Evolutionary conservation across 257 asterid genomes (phyloP).

Genomic region (Buddleja alternifolia): DNA sequence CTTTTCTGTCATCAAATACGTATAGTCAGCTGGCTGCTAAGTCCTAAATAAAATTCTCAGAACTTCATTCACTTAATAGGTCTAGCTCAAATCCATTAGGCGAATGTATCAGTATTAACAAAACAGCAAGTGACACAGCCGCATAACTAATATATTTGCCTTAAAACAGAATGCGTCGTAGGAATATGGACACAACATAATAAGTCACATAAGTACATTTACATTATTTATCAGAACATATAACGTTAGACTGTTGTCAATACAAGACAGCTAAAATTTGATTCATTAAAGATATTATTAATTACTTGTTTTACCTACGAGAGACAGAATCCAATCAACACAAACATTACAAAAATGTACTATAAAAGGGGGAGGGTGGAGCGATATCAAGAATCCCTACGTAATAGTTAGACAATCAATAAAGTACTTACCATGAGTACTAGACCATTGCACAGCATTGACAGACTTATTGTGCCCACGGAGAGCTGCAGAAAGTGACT

Average conservation of each 20-base stretch:
- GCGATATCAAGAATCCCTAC: slow-evolving; percentile 3
- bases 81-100: slow-evolving; percentile 13
- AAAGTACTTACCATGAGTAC: slow-evolving; percentile 58
- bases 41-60: not conserved
- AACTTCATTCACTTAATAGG: not conserved
- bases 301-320: not conserved
- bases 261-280: not conserved
- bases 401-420: slow-evolving; percentile 1
- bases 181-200: not conserved
- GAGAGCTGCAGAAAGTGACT: slow-evolving; percentile 52
- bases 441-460: slow-evolving; percentile 86
- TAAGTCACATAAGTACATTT: not conserved
- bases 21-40: not conserved
- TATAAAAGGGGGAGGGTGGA: not conserved
- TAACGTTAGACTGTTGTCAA: not conserved
- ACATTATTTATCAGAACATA: slow-evolving; percentile 2
- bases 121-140: too few relatives aligned
- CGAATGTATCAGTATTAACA: too few relatives aligned
- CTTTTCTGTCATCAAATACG: not conserved
- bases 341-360: slow-evolving; percentile 1
- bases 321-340: slow-evolving; percentile 4
- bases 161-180: not conserved
- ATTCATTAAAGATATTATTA: not conserved
- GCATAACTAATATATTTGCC: not conserved
- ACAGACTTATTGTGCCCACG: slow-evolving; percentile 76